These are phyloP conservation scores for Uncinocarpus reesii DNA, from an alignment of 2,329 filamentous ascomycete species.

Conservation along the genomic window DNA sequence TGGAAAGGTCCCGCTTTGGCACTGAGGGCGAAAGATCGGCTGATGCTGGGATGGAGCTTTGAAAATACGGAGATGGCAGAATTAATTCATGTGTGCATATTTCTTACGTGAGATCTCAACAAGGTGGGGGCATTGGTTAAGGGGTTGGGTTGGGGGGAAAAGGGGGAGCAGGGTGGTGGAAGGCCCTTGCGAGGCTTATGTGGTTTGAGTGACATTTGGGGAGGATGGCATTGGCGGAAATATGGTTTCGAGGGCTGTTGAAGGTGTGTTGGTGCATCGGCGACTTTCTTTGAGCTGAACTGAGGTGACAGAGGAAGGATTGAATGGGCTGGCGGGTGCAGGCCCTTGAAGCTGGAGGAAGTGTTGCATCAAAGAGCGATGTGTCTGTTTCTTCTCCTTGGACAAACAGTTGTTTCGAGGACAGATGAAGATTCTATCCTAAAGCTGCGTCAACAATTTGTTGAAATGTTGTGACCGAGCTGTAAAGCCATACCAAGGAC, in stretches of 20 bases:
- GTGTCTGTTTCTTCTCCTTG: no score
- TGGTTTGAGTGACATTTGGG: no score
- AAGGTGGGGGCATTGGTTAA: background rate
- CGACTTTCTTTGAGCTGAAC: no score
- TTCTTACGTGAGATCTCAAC: background rate
- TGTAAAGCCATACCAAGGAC: slow-evolving; percentile 2
- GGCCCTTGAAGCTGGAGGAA: no score
- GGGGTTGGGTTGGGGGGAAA: background rate
- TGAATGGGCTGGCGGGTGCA: no score
- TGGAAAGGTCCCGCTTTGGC: background rate
- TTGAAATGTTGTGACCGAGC: slow-evolving; percentile 9
- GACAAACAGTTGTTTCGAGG: no score
- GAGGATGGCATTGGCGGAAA: background rate
- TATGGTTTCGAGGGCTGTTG: no score
- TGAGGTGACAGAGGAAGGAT: no score
- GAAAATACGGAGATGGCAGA: background rate
- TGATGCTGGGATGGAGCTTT: slow-evolving; percentile 2
- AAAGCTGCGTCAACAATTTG: slow-evolving; percentile 6
- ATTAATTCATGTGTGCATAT: background rate
- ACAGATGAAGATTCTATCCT: background rate
- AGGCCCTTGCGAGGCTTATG: no score
- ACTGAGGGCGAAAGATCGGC: background rate
- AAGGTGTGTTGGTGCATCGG: no score
- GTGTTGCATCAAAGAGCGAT: no score
- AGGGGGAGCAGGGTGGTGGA: background rate